Evolutionary conservation across 2,329 filamentous ascomycete genomes (phyloP), one percentile per base, ranked within the genome.

Genomic region (Talaromyces sp.): DNA sequence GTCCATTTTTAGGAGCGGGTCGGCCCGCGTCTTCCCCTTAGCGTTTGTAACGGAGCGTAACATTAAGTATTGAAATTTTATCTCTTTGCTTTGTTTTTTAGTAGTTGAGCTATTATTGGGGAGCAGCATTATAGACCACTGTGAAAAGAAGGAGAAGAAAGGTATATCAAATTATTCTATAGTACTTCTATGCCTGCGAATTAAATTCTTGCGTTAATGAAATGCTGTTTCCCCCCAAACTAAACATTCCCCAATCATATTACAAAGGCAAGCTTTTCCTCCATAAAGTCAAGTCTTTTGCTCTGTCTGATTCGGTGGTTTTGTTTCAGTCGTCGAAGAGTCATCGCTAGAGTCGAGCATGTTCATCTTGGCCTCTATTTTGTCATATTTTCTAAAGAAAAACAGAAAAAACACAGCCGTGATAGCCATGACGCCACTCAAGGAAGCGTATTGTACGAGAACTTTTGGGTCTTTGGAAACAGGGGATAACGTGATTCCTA

Each of bases 311-410:
- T 1, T 44, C 36, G 4, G 55, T 4, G 23, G 36, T 5, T 6
- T 47, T 4, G 42, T 5, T 16, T 12, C 55, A 47, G 10, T 28
- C n/a, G 18, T 16, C n/a, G 55, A 27, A 27, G 10, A n/a, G 18
- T 27, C 18, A 9, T 44, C 55, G 4, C 42, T 18, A 28, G 18
- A 28, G 34, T 57, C 30, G 18, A 57, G 23, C 51, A 54, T 52
- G 4, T 67, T 66, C 60, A 67, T 61, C 47, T 60, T 61, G 14
- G 65, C 60, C 40, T 66, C 66, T n/a, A 60, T 63, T 27, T 56
- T 56, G 34, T 66, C 64, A 16, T 66, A 65, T 16, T 62, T 62
- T n/a, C 59, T 42, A 53, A 67, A 67, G 18, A 53, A 31, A 28
- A 62, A 27, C 33, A 56, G 23, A 31, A 57, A 57, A 10, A 23